These are phyloP conservation scores for Fusarium cicatricum DNA, from an alignment of 2,329 filamentous ascomycete genomes.

Conservation along the genomic window DNA sequence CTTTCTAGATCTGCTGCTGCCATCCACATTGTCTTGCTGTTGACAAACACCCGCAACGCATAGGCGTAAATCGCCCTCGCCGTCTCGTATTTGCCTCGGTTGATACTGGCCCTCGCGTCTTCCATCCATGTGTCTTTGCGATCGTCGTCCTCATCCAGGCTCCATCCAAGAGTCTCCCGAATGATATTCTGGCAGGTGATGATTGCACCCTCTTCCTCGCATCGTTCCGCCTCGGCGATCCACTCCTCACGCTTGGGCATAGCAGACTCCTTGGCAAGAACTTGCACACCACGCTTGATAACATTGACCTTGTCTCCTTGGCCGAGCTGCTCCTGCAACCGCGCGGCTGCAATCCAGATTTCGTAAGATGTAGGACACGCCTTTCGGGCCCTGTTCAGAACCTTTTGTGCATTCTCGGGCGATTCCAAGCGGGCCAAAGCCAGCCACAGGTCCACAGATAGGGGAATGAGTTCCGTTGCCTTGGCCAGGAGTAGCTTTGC, in stretches of 20 bases:
- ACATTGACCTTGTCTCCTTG: conserved; percentile 83
- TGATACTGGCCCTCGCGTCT: conserved; percentile 84
- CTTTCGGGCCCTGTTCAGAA: conserved; percentile 94
- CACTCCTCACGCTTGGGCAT: conserved; percentile 98
- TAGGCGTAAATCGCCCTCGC: conserved; percentile 94
- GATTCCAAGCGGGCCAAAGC: conserved; percentile 89
- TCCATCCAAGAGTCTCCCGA: conserved; percentile 90
- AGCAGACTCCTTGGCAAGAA: conserved; percentile 87
- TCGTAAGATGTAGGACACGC: conserved; percentile 92
- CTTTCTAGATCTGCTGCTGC: conserved; percentile 91
- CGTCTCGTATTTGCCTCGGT: conserved; percentile 84
- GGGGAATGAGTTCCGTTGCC: conserved; percentile 92
- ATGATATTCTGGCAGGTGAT: conserved; percentile 91
- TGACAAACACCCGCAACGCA: conserved; percentile 87
- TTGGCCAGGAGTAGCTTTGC: conserved; percentile 90
- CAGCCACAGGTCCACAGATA: conserved; percentile 95
- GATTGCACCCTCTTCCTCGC: conserved; percentile 88
- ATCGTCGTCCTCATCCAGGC: conserved; percentile 94
- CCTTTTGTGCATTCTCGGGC: conserved; percentile 90
- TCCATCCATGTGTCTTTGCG: conserved; percentile 96
- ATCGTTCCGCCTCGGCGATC: conserved; percentile 94
- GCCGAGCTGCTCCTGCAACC: conserved; percentile 87
- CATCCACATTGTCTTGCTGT: conserved; percentile 87
- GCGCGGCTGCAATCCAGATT: conserved; percentile 94
- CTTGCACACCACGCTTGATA: conserved; percentile 92